Conservation (phyloP, 2,329 filamentous ascomycete species). For the Colletotrichum sp. region DNA sequence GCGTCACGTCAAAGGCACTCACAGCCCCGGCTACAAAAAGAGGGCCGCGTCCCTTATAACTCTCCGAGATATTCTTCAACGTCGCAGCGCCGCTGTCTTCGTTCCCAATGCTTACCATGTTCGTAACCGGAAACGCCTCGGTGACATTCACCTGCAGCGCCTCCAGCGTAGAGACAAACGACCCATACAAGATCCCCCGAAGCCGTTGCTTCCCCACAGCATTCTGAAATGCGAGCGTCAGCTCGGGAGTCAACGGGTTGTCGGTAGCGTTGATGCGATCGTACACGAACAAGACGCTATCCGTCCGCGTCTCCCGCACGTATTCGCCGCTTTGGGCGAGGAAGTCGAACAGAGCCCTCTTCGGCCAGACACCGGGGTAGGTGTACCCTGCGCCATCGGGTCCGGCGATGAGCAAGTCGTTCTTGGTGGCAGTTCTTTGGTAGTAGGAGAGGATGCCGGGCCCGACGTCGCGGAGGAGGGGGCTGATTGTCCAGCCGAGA, state of each 20-base stretch:
- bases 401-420: not conserved
- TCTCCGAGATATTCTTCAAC: not conserved
- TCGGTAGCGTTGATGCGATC: not conserved
- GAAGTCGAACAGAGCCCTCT: not conserved
- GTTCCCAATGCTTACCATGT: not conserved
- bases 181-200: not conserved
- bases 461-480: not conserved
- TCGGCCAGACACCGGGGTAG: not conserved
- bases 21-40: not conserved
- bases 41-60: not conserved
- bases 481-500: constrained; percentile 4
- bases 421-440: not conserved
- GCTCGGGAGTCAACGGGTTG: not conserved
- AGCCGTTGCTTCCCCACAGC: not conserved
- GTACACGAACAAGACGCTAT: not conserved
- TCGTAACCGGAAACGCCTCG: not conserved
- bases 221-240: not conserved
- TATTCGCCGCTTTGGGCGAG: not conserved
- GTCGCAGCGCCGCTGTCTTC: not conserved
- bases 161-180: not conserved
- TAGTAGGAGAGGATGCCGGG: not conserved
- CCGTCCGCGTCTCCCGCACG: not conserved
- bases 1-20: not conserved
- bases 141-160: not conserved
- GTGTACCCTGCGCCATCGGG: constrained; percentile 2